Evolutionary conservation across 345 rosid species (phyloP).

Genomic region (Eucalyptus globulus): DNA sequence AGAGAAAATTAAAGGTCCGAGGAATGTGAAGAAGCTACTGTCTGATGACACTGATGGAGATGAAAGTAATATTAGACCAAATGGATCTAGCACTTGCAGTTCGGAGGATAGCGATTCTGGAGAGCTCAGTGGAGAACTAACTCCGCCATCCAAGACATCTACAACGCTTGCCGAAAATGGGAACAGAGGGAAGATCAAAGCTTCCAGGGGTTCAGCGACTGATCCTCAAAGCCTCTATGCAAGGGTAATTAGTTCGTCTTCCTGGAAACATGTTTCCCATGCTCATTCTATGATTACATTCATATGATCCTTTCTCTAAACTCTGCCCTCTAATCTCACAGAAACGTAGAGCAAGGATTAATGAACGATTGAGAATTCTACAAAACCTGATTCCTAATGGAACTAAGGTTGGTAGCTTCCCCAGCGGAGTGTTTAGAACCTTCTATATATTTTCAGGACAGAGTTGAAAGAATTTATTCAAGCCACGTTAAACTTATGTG

Average conservation of each 20-base stretch:
- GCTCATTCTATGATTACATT: neutral
- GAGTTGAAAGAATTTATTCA: neutral
- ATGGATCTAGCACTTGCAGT: slow-evolving; percentile 28
- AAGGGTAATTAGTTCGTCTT: slow-evolving; percentile 27
- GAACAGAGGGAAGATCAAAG: slow-evolving; percentile 47
- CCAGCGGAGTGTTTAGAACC: neutral
- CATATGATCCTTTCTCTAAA: neutral
- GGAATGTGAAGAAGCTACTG: slow-evolving; percentile 20
- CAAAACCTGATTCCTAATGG: slow-evolving; percentile 86
- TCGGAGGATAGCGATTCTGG: slow-evolving; percentile 51
- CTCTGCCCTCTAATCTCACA: slow-evolving; percentile 3
- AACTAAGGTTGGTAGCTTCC: slow-evolving; percentile 32
- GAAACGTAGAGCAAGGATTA: slow-evolving; percentile 79
- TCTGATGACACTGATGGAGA: slow-evolving; percentile 11
- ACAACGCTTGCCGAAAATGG: slow-evolving; percentile 30
- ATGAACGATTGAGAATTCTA: slow-evolving; percentile 49
- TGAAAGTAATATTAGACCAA: slow-evolving; percentile 26
- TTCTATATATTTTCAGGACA: neutral
- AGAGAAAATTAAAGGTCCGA: slow-evolving; percentile 3
- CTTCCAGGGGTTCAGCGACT: slow-evolving; percentile 58
- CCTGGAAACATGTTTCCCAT: neutral
- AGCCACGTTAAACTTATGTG: neutral
- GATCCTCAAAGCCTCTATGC: slow-evolving; percentile 95
- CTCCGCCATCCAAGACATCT: slow-evolving; percentile 1
- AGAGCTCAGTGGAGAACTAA: slow-evolving; percentile 10